Evolutionary conservation across 2,329 filamentous ascomycete species (phyloP), one percentile per base, ranked within the genome.

Genomic region (Fusarium irregulare): DNA sequence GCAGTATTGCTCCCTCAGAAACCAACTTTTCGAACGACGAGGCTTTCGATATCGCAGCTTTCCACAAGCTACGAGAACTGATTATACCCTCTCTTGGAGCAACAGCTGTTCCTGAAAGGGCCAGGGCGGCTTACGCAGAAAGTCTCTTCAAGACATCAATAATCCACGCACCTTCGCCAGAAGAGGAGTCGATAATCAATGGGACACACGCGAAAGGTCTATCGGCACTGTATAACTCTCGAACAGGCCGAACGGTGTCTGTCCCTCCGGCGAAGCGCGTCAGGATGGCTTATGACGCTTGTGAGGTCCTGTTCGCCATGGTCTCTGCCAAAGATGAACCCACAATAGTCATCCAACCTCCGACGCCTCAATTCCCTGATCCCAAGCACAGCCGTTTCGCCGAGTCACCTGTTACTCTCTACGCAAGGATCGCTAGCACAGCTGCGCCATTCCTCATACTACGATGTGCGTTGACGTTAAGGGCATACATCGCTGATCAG

Each of bases 401-500:
- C 28, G 70, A 74, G 10, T 55, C 65, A 67, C 12, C 76, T 70
- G 45, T 78, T 20, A 74, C 78, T 3, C 78, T 84, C 13, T 83
- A 85, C 62, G 79, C 87, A 42, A 85, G 88, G 14, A 88, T 98
- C 18, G 92, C 95, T 1, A 87, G 89, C 76, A 91, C 91, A 6
- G 88, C 91, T 1, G 91, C 93, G 0, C 93, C 93, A 0, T 95
- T 93, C 74, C 85, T 98, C 4, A 91, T 98, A 46, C 83, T 97
- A 3, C 90, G 96, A 4, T 89, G 92, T 14, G 93, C 92, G 0
- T 83, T 97, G 18, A 90, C 93, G 0, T 81, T 98, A n/a, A 90
- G 93, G 59, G 86, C 91, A 1, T 98, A 97, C 77, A 90, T 97
- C 47, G 92, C 94, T 6, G 96, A 99, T 78, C 95, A 98, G 76